Evolutionary conservation across 345 rosid species (phyloP), one percentile per base, ranked within the genome.

Genomic region (Pseudoturritis turrita): DNA sequence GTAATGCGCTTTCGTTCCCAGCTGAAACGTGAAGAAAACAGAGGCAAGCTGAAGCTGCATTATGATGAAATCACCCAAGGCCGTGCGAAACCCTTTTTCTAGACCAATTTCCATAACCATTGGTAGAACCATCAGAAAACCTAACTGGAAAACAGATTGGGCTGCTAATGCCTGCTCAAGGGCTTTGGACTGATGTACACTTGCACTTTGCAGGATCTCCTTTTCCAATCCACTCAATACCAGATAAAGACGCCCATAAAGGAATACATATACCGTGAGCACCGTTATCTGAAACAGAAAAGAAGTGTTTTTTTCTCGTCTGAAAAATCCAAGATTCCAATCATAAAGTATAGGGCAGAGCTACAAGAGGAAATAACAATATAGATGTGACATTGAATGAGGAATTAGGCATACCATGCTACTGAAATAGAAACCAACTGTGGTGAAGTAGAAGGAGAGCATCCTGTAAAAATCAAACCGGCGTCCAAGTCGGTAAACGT

Each of bases 11-110:
- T 89, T 95, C 3, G 99, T 95, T 65, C 99, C 99, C 57, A 95
- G 99, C 85, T 89, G 98, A 82, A 95, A 95, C 5, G 98, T 89
- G 72, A 95, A 95, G 83, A 95, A 95, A 50, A 89, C 90, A 3
- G 99, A 87, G 40, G 99, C 98, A 59, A 89, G 87, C 80, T 95
- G 98, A 72, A 95, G 86, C 78, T 91, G 97, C 98, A 95, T 92
- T n/a, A 89, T 89, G 79, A 95, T 78, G 73, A 95, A 89, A 77
- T 91, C 96, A 53, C 86, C 91, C 40, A 95, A 68, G 55, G 99
- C 99, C 35, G 84, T 76, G 55, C 97, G 89, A 37, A 91, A 91
- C 47, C 99, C 99, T 82, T 95, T 91, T 70, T 91, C 96, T 65
- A 95, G 85, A 62, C 97, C 96, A 58, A 87, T 87, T 83, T 95